phyloP scores from a whole-genome alignment of 345 rosid genomes.

The Hirschfeldia incana region DNA sequence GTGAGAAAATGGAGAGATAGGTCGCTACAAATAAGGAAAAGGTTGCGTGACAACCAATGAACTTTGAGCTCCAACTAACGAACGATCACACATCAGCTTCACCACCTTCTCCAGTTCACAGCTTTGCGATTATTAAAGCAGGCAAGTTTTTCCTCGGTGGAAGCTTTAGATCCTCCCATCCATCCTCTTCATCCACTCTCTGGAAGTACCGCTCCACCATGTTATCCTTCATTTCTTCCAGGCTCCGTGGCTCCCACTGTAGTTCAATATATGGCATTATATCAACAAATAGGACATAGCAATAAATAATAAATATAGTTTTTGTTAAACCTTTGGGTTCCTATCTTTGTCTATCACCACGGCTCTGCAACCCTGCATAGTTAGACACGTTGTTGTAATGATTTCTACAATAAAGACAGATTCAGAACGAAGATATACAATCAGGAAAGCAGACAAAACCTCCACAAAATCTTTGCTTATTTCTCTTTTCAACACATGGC shows the following conservation, averaged over 20 bases:
- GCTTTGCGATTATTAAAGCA: conserved; percentile 48
- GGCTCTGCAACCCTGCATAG: conserved; percentile 83
- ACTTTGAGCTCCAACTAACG: too few species aligned
- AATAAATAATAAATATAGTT: too few species aligned
- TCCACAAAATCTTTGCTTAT: conserved; percentile 78
- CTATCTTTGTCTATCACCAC: conserved; percentile 75
- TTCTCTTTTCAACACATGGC: conserved; percentile 65
- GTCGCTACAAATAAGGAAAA: too few species aligned
- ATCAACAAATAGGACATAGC: too few species aligned
- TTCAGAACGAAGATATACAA: not conserved
- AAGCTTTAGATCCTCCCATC: conserved; percentile 54
- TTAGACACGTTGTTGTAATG: not conserved
- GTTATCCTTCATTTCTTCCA: conserved; percentile 51
- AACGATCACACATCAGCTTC: not conserved
- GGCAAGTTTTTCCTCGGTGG: conserved; percentile 54
- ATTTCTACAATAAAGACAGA: not conserved
- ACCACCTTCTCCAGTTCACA: conserved; percentile 36
- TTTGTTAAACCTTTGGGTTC: conserved; percentile 79
- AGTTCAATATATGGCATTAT: too few species aligned
- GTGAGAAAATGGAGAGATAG: too few species aligned
- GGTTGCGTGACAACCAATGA: too few species aligned
- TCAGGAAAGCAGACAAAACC: conserved; percentile 41
- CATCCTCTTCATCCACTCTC: conserved; percentile 50
- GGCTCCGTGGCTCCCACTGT: conserved; percentile 78
- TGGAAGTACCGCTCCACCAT: conserved; percentile 67